Evolutionary conservation across 192 early-diverging fungal genomes (phyloP), one percentile per base, ranked within the genome.

Genomic region (Podochytrium sp.): DNA sequence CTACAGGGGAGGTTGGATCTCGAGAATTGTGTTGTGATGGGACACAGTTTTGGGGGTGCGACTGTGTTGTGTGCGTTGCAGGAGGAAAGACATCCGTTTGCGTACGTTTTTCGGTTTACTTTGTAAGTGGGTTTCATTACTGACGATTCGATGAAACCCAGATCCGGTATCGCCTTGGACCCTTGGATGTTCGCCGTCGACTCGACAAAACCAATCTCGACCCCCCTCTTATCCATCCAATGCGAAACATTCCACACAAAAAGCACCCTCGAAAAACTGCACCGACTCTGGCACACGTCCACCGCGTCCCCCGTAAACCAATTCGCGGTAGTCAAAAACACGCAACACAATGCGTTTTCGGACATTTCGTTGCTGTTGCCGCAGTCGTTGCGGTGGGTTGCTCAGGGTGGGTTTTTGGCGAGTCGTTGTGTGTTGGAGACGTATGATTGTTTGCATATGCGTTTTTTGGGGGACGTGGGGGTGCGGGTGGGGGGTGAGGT

Each of bases 131-230:
- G n/a, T n/a, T n/a, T n/a, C n/a, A n/a, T n/a, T n/a, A n/a, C n/a
- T n/a, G n/a, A n/a, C n/a, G n/a, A n/a, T n/a, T n/a, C n/a, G n/a
- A n/a, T n/a, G n/a, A n/a, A n/a, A n/a, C n/a, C n/a, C 32, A 65
- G 63, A 6, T n/a, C 43, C 34, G 74, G 74, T 3, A 63, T 75
- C n/a, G 27, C 56, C 16, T 40, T 75, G 29, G 74, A 75, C 38
- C 74, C 74, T 5, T 75, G 74, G 74, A 75, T 75, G 74, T 75
- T 52, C 41, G 63, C 74, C 4, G 18, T 75, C 23, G 25, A 12
- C 23, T 16, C 6, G 51, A 30, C 2, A n/a, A 10, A 20, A 3
- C 52, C 51, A 12, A 12, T 67, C 29, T n/a, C 32, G 38, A 41
- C 23, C 14, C 74, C 74, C 1, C 16, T 75, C n/a, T 23, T 75